Evolutionary conservation across 345 rosid genomes (phyloP).

Genomic region (Ricinus communis): DNA sequence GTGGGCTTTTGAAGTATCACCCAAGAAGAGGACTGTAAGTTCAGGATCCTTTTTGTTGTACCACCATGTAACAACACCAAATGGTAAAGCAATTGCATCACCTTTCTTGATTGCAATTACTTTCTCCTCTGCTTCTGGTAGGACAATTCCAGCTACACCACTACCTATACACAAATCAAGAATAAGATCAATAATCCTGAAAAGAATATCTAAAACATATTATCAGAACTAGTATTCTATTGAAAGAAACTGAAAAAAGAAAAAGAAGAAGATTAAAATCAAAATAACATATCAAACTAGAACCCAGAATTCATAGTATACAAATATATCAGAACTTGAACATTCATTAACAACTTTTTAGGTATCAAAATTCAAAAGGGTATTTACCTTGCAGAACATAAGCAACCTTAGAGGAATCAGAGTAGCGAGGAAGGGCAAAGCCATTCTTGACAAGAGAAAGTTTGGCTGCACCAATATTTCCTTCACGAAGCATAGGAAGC

Average conservation of each 20-base stretch:
- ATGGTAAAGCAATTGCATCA: slow-evolving; percentile 85
- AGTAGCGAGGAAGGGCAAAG: slow-evolving; percentile 76
- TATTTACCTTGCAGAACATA: slow-evolving; percentile 77
- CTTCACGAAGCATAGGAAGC: slow-evolving; percentile 67
- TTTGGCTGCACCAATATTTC: slow-evolving; percentile 86
- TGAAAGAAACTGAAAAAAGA: too few species aligned
- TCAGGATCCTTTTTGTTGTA: slow-evolving; percentile 73
- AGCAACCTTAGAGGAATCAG: slow-evolving; percentile 81
- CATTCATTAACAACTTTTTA: too few species aligned
- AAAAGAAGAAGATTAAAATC: background rate
- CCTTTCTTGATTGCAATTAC: slow-evolving; percentile 76
- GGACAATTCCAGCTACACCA: slow-evolving; percentile 79
- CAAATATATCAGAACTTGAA: too few species aligned
- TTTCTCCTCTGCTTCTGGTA: slow-evolving; percentile 72
- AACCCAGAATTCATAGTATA: too few species aligned
- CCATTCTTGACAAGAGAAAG: slow-evolving; percentile 76
- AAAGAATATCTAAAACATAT: too few species aligned
- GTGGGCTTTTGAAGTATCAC: slow-evolving; percentile 68
- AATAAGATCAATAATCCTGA: slow-evolving; percentile 28
- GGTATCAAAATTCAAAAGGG: too few species aligned
- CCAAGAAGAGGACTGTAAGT: slow-evolving; percentile 70
- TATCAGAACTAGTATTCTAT: too few species aligned
- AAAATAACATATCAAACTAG: too few species aligned
- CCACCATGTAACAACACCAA: slow-evolving; percentile 91
- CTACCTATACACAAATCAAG: slow-evolving; percentile 36